Percentiles rank a stretch among this genome's conserved stretches.
Evolutionary conservation across 805 yeast species (phyloP).

Genomic region (Cyberlindnera mrakii): DNA sequence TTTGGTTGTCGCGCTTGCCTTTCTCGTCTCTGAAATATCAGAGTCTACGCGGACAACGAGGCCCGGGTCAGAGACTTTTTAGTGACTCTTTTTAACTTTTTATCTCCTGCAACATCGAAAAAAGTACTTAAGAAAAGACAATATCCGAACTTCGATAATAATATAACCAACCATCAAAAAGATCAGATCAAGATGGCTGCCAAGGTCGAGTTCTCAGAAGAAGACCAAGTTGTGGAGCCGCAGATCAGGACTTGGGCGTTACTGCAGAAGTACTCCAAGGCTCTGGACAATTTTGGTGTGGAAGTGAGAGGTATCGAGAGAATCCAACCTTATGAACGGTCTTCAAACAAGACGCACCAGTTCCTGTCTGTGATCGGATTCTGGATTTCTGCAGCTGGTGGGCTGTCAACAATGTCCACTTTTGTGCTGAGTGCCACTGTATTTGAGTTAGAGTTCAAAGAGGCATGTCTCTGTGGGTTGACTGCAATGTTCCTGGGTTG

Average conservation of each 20-base stretch:
- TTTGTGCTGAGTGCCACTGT: constrained; percentile 70
- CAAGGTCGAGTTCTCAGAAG: background rate
- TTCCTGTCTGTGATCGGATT: constrained; percentile 54
- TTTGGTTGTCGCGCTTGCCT: too few relatives aligned
- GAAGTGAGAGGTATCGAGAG: constrained; percentile 80
- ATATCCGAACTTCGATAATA: too few relatives aligned
- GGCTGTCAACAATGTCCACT: constrained; percentile 84
- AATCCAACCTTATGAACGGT: constrained; percentile 59
- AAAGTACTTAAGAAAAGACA: too few relatives aligned
- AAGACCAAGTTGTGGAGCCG: constrained; percentile 1
- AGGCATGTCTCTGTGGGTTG: constrained; percentile 57
- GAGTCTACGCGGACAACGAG: too few relatives aligned
- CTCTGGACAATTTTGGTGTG: constrained; percentile 53
- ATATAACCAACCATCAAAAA: too few relatives aligned
- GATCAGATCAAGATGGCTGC: too few relatives aligned
- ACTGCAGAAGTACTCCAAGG: constrained; percentile 31
- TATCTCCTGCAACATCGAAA: too few relatives aligned
- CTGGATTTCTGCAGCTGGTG: constrained; percentile 85
- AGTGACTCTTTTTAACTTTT: too few relatives aligned
- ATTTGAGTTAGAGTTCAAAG: constrained; percentile 62
- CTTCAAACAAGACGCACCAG: constrained; percentile 29
- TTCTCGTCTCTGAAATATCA: too few relatives aligned
- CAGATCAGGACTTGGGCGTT: constrained; percentile 19
- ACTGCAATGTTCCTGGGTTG: constrained; percentile 66
- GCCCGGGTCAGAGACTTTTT: too few relatives aligned